phyloP scores from a whole-genome alignment of 108 stramenopile species.

The Cyclotella distinguenda region DNA sequence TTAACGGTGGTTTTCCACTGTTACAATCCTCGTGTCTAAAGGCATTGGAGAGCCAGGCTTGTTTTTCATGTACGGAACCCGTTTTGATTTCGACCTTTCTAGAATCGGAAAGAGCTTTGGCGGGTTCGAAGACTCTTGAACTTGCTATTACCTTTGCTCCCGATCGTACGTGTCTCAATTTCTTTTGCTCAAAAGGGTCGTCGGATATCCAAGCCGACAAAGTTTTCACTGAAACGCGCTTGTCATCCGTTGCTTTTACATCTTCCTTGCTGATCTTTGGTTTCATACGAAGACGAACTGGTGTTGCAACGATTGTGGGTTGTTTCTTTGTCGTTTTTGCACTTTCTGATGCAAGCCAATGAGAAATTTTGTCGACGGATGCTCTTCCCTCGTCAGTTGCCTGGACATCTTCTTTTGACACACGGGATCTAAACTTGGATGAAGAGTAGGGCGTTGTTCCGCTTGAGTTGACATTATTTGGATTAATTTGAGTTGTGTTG shows the following conservation, averaged over 20 bases:
- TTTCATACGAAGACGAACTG: constrained; percentile 26
- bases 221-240: constrained; percentile 73
- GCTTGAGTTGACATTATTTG: not conserved
- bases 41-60: constrained; percentile 30
- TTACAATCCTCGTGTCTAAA: constrained; percentile 32
- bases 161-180: constrained; percentile 52
- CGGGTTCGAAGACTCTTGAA: constrained; percentile 72
- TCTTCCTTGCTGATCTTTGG: constrained; percentile 47
- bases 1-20: not conserved
- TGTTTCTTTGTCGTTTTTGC: constrained; percentile 37
- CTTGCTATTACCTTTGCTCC: constrained; percentile 71
- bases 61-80: constrained; percentile 30
- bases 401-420: constrained; percentile 53
- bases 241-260: constrained; percentile 75
- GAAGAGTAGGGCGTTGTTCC: constrained; percentile 1
- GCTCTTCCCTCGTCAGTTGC: constrained; percentile 75
- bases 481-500: not conserved
- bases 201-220: constrained; percentile 74
- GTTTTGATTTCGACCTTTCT: constrained; percentile 22
- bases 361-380: constrained; percentile 70
- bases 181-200: constrained; percentile 72
- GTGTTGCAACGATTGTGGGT: constrained; percentile 3
- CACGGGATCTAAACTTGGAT: constrained; percentile 18
- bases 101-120: not conserved
- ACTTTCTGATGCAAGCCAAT: constrained; percentile 32